phyloP scores from a whole-genome alignment of 495 filamentous ascomycete species.

The Talaromyces trachyspermus region DNA sequence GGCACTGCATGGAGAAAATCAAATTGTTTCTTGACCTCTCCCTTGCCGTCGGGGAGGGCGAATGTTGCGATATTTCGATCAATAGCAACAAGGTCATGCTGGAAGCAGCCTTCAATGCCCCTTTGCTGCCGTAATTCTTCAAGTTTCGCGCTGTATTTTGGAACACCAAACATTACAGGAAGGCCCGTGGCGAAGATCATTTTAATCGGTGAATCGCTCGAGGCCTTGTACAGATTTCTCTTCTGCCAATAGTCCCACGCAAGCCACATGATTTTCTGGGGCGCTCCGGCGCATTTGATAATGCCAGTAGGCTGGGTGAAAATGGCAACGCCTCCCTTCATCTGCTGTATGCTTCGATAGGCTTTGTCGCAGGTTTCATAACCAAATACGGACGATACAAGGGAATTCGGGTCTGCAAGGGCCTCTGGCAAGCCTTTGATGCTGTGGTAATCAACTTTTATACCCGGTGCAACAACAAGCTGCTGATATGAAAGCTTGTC shows the following conservation, averaged over 20 bases:
- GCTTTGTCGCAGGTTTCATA: conserved; percentile 55
- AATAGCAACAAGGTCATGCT: conserved; percentile 56
- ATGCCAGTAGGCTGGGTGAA: conserved; percentile 62
- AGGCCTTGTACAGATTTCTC: conserved; percentile 48
- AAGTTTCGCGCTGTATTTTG: conserved; percentile 57
- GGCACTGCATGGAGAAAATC: conserved; percentile 55
- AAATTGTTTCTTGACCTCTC: conserved; percentile 44
- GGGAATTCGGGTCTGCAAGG: conserved; percentile 44
- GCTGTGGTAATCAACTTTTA: conserved; percentile 46
- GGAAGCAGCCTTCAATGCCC: conserved; percentile 58
- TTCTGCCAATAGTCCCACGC: conserved; percentile 58
- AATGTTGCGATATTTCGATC: conserved; percentile 52
- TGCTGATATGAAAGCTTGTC: conserved; percentile 56
- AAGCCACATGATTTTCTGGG: conserved; percentile 67
- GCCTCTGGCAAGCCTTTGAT: conserved; percentile 57
- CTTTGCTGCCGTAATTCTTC: conserved; percentile 55
- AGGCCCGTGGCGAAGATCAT: conserved; percentile 57
- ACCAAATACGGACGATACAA: conserved; percentile 58
- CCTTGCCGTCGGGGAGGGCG: conserved; percentile 34
- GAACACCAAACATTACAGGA: conserved; percentile 60
- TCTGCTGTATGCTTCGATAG: conserved; percentile 44
- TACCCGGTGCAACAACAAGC: conserved; percentile 56
- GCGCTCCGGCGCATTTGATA: conserved; percentile 63
- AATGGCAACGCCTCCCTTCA: conserved; percentile 52
- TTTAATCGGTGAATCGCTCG: conserved; percentile 40